Base-by-base conservation (phyloP, 2,329 filamentous ascomycete genomes). In the Claviceps humidiphila region DNA sequence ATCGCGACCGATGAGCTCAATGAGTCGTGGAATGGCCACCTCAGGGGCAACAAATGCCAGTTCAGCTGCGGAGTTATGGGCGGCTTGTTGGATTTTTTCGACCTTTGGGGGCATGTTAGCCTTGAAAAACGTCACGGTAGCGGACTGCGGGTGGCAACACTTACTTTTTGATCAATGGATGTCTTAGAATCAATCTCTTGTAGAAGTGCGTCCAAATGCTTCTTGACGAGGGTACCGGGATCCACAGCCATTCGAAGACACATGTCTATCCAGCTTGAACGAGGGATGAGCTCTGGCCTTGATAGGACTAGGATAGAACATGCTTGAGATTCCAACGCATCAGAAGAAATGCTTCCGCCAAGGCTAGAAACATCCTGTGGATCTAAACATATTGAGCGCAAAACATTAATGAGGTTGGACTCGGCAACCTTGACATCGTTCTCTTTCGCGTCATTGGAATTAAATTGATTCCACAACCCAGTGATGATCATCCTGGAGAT, bases 1-100 rank as follows among this genome's bases (percentile, higher is more conserved):
- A 65, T 97, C 89, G 30, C 77, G 68, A 51, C 77, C 74, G 49
- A 98, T 81, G 47, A 93, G 80, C 30, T 81, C 71, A 26, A 96
- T 79, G 24, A 98, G 76, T 7, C 80, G 77, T 4, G 88, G 79
- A 20, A 89, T 85, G 68, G 95, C 86, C 16, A 74, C 74, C 44
- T 93, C 86, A 0, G 93, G 93, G 4, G 91, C 87, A 26, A 98
- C 89, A 63, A 98, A 98, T 3, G 88, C 90, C 54, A 98, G 74
- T 62, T 97, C 93, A 40, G 90, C 89, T 11, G 88, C 87, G 7
- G 91, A 89, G 59, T 82, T 83, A 66, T 84, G 94, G 3, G 91
- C 87, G 50, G 91, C 91, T 42, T 72, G 69, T 60, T 81, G 82
- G 44, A 87, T 64, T 13, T 53, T 8, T 6, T 61, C 57, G 58